Percentiles rank a stretch among this genome's conserved stretches.
phyloP scores from a whole-genome alignment of 495 filamentous ascomycete genomes.

The Penicillium samsonianum region DNA sequence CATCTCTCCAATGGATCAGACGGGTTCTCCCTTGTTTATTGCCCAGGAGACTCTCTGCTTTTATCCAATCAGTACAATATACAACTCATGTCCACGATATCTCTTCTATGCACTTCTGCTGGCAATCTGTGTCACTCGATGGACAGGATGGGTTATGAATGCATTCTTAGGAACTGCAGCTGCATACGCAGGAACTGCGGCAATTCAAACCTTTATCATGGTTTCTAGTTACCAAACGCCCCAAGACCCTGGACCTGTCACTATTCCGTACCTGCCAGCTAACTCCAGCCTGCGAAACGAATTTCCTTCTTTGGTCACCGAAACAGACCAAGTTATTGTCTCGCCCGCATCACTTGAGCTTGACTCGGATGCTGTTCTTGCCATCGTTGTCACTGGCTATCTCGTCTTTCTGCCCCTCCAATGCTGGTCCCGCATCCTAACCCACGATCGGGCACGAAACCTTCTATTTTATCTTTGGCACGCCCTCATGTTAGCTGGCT shows the following conservation, averaged over 20 bases:
- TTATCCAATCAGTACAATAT: constrained; percentile 41
- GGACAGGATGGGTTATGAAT: constrained; percentile 38
- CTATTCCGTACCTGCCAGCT: constrained; percentile 28
- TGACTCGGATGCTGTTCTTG: constrained; percentile 38
- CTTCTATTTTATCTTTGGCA: constrained; percentile 37
- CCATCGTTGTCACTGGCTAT: constrained; percentile 41
- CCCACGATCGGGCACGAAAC: constrained; percentile 27
- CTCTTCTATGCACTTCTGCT: constrained; percentile 38
- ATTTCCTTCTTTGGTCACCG: constrained; percentile 32
- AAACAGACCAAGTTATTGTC: constrained; percentile 21
- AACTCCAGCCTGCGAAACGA: constrained; percentile 19
- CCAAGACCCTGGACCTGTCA: constrained; percentile 19
- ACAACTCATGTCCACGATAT: constrained; percentile 39
- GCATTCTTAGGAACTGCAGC: constrained; percentile 38
- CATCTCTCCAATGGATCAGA: not conserved
- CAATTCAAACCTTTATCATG: constrained; percentile 39
- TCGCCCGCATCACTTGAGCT: constrained; percentile 34
- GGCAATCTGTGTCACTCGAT: constrained; percentile 32
- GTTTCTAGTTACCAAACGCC: constrained; percentile 21
- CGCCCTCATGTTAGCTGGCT: constrained; percentile 34
- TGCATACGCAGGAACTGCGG: constrained; percentile 39
- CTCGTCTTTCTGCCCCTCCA: constrained; percentile 41
- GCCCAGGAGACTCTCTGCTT: constrained; percentile 36
- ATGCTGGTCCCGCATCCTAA: constrained; percentile 36
- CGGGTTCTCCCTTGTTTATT: constrained; percentile 31